Conservation (phyloP, 371 early-diverging fungal species). For the Rhizopus sp. region DNA sequence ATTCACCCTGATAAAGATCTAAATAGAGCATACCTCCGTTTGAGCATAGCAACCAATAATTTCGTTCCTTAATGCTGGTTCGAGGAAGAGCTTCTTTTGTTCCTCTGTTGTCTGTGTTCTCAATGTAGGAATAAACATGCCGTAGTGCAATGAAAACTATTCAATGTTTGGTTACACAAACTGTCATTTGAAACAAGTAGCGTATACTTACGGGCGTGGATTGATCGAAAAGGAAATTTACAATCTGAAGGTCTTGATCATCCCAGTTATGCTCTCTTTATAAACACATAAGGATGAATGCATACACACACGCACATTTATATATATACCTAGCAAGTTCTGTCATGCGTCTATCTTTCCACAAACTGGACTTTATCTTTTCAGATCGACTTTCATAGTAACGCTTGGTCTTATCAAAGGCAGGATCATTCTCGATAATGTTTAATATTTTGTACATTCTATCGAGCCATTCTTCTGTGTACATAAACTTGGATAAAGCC, state of each 20-base stretch:
- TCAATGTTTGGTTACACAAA: not conserved
- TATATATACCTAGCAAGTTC: constrained; percentile 48
- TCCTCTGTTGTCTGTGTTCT: constrained; percentile 76
- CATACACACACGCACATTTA: not conserved
- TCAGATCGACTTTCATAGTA: constrained; percentile 57
- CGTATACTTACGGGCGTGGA: constrained; percentile 41
- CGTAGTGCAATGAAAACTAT: constrained; percentile 54
- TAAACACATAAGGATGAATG: not conserved
- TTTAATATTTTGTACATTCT: constrained; percentile 51
- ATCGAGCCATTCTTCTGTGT: constrained; percentile 54
- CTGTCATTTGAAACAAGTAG: not conserved
- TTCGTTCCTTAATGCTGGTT: constrained; percentile 69
- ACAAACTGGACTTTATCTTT: constrained; percentile 41
- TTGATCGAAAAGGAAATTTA: constrained; percentile 45
- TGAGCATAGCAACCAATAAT: constrained; percentile 89
- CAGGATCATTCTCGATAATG: constrained; percentile 59
- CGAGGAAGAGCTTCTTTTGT: constrained; percentile 75
- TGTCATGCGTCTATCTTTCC: constrained; percentile 54
- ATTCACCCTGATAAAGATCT: constrained; percentile 12
- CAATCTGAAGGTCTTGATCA: constrained; percentile 34
- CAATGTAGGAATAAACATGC: constrained; percentile 82
- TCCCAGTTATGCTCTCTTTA: constrained; percentile 48
- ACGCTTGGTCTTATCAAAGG: constrained; percentile 59
- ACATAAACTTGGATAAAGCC: constrained; percentile 55
- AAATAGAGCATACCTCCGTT: constrained; percentile 57